These are phyloP conservation scores for Scheffersomyces stambukii DNA, from an alignment of 1,139 yeast species.

Conservation along the genomic window DNA sequence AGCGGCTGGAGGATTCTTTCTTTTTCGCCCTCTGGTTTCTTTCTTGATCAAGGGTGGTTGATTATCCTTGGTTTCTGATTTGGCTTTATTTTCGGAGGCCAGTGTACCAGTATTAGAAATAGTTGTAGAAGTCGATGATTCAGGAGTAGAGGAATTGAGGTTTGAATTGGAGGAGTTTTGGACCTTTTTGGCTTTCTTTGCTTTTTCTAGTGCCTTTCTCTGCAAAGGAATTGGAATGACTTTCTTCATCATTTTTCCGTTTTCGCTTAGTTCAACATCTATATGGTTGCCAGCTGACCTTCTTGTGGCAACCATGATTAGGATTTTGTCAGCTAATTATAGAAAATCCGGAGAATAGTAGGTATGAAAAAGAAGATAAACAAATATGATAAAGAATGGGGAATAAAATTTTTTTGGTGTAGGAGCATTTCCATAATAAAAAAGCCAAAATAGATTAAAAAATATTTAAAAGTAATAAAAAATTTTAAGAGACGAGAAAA, in stretches of 20 bases:
- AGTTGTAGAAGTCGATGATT: not conserved
- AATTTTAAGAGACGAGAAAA: not conserved
- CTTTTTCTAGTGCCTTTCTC: slow-evolving; percentile 3
- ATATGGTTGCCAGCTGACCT: slow-evolving; percentile 7
- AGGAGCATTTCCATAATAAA: not conserved
- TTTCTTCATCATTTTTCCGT: slow-evolving; percentile 10
- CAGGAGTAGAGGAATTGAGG: no score
- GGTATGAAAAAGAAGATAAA: not conserved
- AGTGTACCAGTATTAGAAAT: not conserved
- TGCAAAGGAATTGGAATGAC: slow-evolving; percentile 7
- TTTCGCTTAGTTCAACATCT: slow-evolving; percentile 10
- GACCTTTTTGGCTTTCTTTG: slow-evolving; percentile 2
- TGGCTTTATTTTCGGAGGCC: not conserved
- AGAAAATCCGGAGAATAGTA: not conserved
- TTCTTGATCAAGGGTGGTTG: not conserved
- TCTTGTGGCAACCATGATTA: slow-evolving; percentile 11
- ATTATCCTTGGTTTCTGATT: not conserved
- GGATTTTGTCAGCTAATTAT: not conserved
- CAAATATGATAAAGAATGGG: not conserved
- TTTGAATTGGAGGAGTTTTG: no score
- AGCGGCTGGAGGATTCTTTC: not conserved
- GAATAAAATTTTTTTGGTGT: slow-evolving; percentile 1
- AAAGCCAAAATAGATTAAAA: no score
- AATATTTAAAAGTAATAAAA: slow-evolving; percentile 1
- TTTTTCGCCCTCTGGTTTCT: not conserved